A percentile compares a stretch with the other conserved stretches of the same genome.
Conservation (phyloP, 225 moss, liverwort and hornwort genomes). For the Marchantia paleacea region DNA sequence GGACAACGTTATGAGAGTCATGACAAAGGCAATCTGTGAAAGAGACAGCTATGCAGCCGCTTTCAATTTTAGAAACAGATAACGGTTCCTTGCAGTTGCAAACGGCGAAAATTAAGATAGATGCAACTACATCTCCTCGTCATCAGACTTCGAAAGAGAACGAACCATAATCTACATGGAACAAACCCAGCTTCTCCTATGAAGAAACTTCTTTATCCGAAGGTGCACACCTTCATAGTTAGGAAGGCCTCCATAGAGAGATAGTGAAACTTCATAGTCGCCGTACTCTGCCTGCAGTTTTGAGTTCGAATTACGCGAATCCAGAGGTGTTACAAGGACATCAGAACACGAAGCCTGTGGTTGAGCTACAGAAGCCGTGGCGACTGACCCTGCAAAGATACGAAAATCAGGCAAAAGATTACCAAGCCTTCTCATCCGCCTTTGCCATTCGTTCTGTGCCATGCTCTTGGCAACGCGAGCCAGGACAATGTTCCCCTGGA, state of each 20-base stretch:
- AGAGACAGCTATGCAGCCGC: neutral
- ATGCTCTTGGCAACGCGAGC: constrained; percentile 67
- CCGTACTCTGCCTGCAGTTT: constrained; percentile 18
- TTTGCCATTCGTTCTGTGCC: constrained; percentile 76
- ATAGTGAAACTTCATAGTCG: constrained; percentile 40
- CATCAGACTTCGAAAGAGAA: neutral
- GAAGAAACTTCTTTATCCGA: neutral
- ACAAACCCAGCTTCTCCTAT: neutral
- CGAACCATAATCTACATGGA: neutral
- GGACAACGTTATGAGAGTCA: neutral
- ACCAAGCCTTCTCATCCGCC: constrained; percentile 58
- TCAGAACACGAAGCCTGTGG: constrained; percentile 48
- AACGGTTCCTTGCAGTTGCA: too few species aligned
- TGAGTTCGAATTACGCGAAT: neutral
- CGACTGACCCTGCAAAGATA: constrained; percentile 45
- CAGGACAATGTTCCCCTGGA: constrained; percentile 83
- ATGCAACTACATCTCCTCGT: neutral
- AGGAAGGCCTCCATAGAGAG: constrained; percentile 34
- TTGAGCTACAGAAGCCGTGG: constrained; percentile 35
- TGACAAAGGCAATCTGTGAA: neutral
- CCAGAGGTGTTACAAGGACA: constrained; percentile 37
- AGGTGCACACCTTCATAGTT: constrained; percentile 34
- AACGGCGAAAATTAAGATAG: neutral
- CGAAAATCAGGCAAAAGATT: constrained; percentile 52
- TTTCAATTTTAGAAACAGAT: neutral